phyloP scores from a whole-genome alignment of 306 rosid species.

The Sechiopsis laciniata region DNA sequence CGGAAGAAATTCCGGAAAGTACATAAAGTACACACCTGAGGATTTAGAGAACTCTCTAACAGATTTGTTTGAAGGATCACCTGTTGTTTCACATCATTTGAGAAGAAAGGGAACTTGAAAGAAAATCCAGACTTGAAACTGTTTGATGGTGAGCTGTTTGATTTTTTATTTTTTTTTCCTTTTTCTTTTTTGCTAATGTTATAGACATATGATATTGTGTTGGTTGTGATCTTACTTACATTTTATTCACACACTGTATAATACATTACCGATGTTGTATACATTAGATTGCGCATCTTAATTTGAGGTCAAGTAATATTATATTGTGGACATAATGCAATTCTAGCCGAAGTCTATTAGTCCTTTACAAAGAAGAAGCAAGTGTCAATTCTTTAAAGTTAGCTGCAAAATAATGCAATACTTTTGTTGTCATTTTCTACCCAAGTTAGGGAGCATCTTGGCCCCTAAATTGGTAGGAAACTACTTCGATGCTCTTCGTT shows the following conservation, averaged over 20 bases:
- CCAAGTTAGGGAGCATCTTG: no score
- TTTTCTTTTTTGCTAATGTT: constrained; percentile 33
- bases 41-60: constrained; percentile 70
- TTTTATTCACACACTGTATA: constrained; percentile 22
- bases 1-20: constrained; percentile 72
- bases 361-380: no score
- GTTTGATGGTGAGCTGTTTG: constrained; percentile 16
- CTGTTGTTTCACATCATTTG: constrained; percentile 62
- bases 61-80: constrained; percentile 81
- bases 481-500: no score
- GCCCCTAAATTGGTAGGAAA: no score
- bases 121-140: constrained; percentile 31
- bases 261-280: constrained; percentile 19
- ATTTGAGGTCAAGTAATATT: constrained; percentile 9
- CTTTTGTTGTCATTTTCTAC: no score
- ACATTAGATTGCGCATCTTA: constrained; percentile 16
- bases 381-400: no score
- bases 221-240: constrained; percentile 25
- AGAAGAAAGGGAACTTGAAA: constrained; percentile 56
- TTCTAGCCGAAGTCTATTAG: no score
- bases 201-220: constrained; percentile 43
- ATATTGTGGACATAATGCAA: neutral
- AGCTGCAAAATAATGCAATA: no score
- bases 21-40: constrained; percentile 79
- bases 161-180: constrained; percentile 31